These are phyloP conservation scores for Pythium chondricola DNA, from an alignment of 352 stramenopile genomes.

Conservation along the genomic window DNA sequence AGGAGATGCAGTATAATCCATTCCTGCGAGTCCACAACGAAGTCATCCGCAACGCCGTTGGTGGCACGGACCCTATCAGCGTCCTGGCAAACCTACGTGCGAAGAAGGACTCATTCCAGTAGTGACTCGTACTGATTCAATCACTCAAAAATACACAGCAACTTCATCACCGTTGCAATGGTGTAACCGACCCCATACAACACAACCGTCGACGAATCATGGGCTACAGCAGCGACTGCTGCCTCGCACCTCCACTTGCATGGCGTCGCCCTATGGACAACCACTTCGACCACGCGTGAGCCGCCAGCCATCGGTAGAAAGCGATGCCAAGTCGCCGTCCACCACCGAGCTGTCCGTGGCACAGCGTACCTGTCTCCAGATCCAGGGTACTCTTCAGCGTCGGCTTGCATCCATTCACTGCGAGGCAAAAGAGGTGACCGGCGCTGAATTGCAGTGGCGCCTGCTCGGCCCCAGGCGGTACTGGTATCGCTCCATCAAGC, in stretches of 20 bases:
- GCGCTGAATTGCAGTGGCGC: conserved; percentile 47
- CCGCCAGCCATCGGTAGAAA: too few relatives aligned
- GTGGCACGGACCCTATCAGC: conserved; percentile 66
- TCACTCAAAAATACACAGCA: too few relatives aligned
- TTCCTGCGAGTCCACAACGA: conserved; percentile 83
- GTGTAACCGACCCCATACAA: background rate
- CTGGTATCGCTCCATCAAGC: conserved; percentile 62
- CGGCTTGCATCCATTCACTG: conserved; percentile 1
- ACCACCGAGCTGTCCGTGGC: too few relatives aligned
- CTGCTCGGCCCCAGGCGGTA: conserved; percentile 57
- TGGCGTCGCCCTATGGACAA: too few relatives aligned
- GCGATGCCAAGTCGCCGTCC: too few relatives aligned
- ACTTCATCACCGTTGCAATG: too few relatives aligned
- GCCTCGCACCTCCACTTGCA: too few relatives aligned
- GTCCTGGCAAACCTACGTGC: conserved; percentile 75
- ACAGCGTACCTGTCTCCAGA: background rate
- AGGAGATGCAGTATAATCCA: conserved; percentile 86
- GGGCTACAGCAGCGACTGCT: too few relatives aligned
- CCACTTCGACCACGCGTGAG: too few relatives aligned
- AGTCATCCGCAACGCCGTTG: conserved; percentile 75
- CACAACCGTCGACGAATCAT: too few relatives aligned
- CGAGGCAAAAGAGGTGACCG: conserved; percentile 32
- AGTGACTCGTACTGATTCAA: background rate
- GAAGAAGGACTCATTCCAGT: conserved; percentile 75
- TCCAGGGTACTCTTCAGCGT: conserved; percentile 3